A percentile compares a stretch with the other conserved stretches of the same genome.
phyloP scores from a whole-genome alignment of 345 rosid genomes.

The Euphorbia pulcherrima region DNA sequence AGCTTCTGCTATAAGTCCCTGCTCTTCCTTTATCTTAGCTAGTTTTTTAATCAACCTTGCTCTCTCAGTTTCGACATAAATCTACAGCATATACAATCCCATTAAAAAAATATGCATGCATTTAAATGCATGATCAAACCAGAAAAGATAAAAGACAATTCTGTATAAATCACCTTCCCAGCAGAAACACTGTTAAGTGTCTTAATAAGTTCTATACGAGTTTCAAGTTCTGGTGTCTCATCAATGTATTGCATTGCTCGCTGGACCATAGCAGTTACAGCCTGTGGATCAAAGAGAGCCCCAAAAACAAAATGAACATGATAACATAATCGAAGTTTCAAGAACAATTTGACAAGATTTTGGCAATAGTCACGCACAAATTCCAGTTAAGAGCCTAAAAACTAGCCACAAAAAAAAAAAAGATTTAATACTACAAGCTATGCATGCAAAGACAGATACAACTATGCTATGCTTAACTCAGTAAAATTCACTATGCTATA shows the following conservation, averaged over 20 bases:
- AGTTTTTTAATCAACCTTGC: conserved; percentile 84
- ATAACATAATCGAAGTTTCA: neutral
- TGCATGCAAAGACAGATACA: neutral
- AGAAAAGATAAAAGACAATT: neutral
- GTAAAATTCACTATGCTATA: neutral
- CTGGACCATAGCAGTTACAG: conserved; percentile 95
- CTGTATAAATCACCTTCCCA: conserved; percentile 59
- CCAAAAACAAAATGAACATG: neutral
- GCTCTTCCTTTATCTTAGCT: conserved; percentile 90
- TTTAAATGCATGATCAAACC: neutral
- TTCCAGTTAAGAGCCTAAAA: neutral
- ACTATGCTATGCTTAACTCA: neutral
- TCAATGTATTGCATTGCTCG: conserved; percentile 95
- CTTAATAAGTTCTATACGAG: conserved; percentile 84
- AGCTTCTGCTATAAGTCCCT: conserved; percentile 85
- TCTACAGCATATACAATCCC: conserved; percentile 37
- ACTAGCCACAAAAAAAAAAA: neutral
- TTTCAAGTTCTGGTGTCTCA: conserved; percentile 84
- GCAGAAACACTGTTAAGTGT: conserved; percentile 73
- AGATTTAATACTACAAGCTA: neutral
- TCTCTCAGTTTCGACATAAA: conserved; percentile 90
- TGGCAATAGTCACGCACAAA: too few species aligned
- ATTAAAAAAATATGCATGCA: neutral
- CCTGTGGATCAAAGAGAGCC: conserved; percentile 38
- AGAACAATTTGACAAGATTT: neutral